phyloP scores from a whole-genome alignment of 306 rosid species.

The Glycine latifolia region DNA sequence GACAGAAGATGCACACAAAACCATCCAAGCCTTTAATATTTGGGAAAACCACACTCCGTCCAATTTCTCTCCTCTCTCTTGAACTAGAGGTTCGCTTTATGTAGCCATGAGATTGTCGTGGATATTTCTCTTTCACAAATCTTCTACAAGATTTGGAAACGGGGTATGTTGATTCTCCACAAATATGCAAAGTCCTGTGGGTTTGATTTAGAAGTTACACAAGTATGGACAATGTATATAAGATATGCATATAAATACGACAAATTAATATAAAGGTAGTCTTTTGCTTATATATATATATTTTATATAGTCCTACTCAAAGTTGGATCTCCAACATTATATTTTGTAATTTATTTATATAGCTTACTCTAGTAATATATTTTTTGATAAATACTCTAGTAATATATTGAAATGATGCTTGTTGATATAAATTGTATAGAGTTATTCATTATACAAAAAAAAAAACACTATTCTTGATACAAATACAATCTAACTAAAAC shows the following conservation, averaged over 20 bases:
- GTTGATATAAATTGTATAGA: too few relatives aligned
- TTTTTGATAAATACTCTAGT: too few relatives aligned
- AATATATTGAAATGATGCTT: too few relatives aligned
- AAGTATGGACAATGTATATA: not conserved
- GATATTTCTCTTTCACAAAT: conserved; percentile 13
- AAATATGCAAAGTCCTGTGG: not conserved
- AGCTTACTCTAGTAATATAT: too few relatives aligned
- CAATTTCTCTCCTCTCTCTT: conserved; percentile 15
- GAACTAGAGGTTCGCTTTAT: conserved; percentile 42
- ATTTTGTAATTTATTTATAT: too few relatives aligned
- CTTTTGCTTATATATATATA: too few relatives aligned
- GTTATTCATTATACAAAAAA: not conserved
- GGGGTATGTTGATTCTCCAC: conserved; percentile 24
- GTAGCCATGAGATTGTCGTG: conserved; percentile 32
- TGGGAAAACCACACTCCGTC: conserved; percentile 37
- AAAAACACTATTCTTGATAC: not conserved
- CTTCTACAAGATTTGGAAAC: conserved; percentile 32
- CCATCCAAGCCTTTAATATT: not conserved
- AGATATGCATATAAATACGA: not conserved
- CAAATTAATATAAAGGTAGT: too few relatives aligned
- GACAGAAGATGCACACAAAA: conserved; percentile 7
- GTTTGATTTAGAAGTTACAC: not conserved
- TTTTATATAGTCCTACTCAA: too few relatives aligned
- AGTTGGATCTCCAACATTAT: too few relatives aligned
- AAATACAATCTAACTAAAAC: not conserved